Conservation (phyloP, 2,329 filamentous ascomycete species). For the Fusarium annulatum region DNA sequence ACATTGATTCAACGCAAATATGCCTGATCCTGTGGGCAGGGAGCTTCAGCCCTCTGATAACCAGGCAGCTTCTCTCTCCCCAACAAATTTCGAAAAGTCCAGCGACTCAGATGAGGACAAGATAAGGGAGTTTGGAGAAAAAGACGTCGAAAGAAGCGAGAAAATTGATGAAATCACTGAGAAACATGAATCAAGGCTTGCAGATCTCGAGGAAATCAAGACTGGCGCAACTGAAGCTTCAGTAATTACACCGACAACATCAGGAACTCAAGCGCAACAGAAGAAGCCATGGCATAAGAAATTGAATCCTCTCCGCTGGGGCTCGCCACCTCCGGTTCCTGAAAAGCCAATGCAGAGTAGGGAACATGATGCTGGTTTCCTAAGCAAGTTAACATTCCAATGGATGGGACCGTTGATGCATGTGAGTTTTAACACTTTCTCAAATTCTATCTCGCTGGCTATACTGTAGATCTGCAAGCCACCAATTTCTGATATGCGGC, state of each 20-base stretch:
- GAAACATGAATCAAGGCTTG: conserved; percentile 22
- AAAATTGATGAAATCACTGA: not conserved
- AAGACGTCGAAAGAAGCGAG: conserved; percentile 21
- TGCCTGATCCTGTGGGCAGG: conserved; percentile 46
- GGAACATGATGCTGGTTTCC: conserved; percentile 78
- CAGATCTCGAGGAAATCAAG: conserved; percentile 50
- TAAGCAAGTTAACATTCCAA: conserved; percentile 83
- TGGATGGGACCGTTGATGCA: conserved; percentile 93
- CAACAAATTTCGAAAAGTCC: conserved; percentile 33
- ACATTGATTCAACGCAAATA: conserved; percentile 23
- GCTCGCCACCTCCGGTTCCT: conserved; percentile 65
- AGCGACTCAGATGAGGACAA: conserved; percentile 35
- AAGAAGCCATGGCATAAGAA: conserved; percentile 73
- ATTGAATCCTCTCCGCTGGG: conserved; percentile 71
- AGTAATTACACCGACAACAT: conserved; percentile 60
- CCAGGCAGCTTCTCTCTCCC: conserved; percentile 45
- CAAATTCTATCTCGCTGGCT: not conserved
- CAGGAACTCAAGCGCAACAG: conserved; percentile 47
- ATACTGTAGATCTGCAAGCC: conserved; percentile 25
- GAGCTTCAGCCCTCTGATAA: conserved; percentile 46
- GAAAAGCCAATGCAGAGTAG: conserved; percentile 65
- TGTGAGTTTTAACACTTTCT: conserved; percentile 57
- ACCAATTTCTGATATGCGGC: conserved; percentile 7
- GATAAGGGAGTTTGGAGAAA: conserved; percentile 29
- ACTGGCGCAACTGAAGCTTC: conserved; percentile 68